A percentile compares a stretch with the other conserved stretches of the same genome.
phyloP scores from a whole-genome alignment of 257 asterid genomes.

The Scutellaria barbata region DNA sequence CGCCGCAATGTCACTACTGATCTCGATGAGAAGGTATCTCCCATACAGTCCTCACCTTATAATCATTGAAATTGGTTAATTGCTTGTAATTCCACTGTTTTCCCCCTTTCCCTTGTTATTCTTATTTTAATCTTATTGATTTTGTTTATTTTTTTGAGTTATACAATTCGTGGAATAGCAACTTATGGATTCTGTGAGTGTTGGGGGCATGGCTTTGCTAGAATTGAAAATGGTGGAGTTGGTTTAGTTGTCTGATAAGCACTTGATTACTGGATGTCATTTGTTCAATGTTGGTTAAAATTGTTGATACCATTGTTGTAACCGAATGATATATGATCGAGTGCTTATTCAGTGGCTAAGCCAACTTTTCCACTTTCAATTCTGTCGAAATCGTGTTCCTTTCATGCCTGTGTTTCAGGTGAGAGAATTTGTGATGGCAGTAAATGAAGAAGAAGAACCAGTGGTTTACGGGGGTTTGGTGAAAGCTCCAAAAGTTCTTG shows the following conservation, averaged over 20 bases:
- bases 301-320: background rate
- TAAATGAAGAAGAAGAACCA: conserved; percentile 50
- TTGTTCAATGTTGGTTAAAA: conserved; percentile 26
- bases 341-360: conserved; percentile 44
- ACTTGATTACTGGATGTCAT: background rate
- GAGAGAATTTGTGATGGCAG: conserved; percentile 58
- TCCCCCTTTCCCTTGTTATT: too few relatives aligned
- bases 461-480: conserved; percentile 72
- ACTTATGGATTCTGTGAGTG: background rate
- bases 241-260: conserved; percentile 40
- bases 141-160: too few relatives aligned
- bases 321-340: conserved; percentile 8
- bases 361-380: conserved; percentile 42
- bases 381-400: conserved; percentile 41
- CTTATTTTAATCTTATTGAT: too few relatives aligned
- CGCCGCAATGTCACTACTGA: conserved; percentile 61
- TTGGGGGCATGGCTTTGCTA: conserved; percentile 43
- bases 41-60: too few relatives aligned
- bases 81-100: background rate
- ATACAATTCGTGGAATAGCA: background rate
- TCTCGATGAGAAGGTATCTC: conserved; percentile 59
- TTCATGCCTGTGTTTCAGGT: conserved; percentile 52
- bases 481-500: conserved; percentile 86
- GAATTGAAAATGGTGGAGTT: conserved; percentile 50
- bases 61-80: too few relatives aligned